phyloP scores from a whole-genome alignment of 2,329 filamentous ascomycete genomes.

The Phyllosticta capitalensis region DNA sequence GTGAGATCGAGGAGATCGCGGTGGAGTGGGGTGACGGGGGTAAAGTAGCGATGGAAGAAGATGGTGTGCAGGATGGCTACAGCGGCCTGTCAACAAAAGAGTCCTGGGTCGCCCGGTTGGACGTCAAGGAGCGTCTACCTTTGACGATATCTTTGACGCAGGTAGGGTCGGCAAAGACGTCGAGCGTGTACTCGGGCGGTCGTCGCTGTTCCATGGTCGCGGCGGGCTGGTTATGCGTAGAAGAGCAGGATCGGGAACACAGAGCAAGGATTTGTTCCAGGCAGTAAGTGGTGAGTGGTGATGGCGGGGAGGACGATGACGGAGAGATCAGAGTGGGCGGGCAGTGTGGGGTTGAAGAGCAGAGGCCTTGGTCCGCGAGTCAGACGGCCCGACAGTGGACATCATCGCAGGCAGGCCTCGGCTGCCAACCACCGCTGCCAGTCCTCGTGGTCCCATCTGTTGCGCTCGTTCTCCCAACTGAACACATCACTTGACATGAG shows the following conservation, averaged over 20 bases:
- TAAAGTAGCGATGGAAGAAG: constrained; percentile 98
- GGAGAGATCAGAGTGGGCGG: constrained; percentile 3
- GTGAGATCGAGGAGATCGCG: constrained; percentile 87
- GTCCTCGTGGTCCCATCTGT: not conserved
- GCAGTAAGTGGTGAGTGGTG: not conserved
- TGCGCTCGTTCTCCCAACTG: constrained; percentile 1
- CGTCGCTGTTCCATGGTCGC: constrained; percentile 52
- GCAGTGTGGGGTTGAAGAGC: constrained; percentile 4
- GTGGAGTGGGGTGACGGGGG: constrained; percentile 68
- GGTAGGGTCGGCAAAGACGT: constrained; percentile 83
- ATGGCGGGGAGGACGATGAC: not conserved
- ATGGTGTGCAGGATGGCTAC: constrained; percentile 88
- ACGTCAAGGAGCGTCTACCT: constrained; percentile 44
- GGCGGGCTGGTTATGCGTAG: constrained; percentile 3
- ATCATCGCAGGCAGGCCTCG: not conserved
- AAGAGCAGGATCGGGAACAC: not conserved
- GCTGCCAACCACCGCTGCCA: not conserved
- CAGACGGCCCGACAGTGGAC: not conserved
- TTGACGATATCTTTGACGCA: constrained; percentile 89
- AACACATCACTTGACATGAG: constrained; percentile 7
- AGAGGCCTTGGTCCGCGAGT: not conserved
- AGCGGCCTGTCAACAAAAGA: constrained; percentile 2
- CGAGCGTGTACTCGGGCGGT: constrained; percentile 83
- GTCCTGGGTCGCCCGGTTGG: not conserved
- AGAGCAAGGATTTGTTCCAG: not conserved